Evolutionary conservation across 257 asterid genomes (phyloP).

Genomic region (Thymus quinquecostatus): DNA sequence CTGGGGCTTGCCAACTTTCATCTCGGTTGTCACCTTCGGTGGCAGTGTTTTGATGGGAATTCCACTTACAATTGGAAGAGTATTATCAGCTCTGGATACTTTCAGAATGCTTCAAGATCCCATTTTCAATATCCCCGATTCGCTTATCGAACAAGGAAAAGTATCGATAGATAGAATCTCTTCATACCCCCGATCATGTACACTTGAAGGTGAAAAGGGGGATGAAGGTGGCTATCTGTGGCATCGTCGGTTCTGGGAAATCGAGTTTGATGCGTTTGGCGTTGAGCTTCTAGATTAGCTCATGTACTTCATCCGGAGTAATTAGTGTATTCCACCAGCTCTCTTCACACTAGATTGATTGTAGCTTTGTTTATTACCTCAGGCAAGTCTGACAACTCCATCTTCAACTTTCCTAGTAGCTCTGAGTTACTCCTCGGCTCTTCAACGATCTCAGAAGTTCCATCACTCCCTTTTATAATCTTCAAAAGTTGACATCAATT

Average conservation of each 20-base stretch:
- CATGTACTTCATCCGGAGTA: background rate
- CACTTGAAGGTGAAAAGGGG: constrained; percentile 66
- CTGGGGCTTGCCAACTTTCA: constrained; percentile 95
- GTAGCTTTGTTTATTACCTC: background rate
- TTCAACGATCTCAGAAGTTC: background rate
- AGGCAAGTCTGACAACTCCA: constrained; percentile 10
- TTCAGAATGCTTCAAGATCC: constrained; percentile 99
- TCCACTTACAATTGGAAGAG: constrained; percentile 90
- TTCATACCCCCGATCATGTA: constrained; percentile 63
- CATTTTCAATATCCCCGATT: constrained; percentile 84
- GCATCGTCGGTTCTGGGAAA: constrained; percentile 96
- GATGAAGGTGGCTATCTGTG: constrained; percentile 96
- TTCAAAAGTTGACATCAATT: background rate
- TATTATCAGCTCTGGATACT: constrained; percentile 86
- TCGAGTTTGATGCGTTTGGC: constrained; percentile 51
- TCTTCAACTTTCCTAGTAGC: background rate
- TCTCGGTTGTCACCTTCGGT: constrained; percentile 75
- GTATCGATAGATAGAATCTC: constrained; percentile 90
- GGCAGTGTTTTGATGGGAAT: constrained; percentile 90
- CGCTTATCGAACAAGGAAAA: constrained; percentile 87
- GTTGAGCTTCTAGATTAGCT: background rate
- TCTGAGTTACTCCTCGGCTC: background rate
- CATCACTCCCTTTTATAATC: background rate
- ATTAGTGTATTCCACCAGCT: background rate
- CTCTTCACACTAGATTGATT: background rate